phyloP scores from a whole-genome alignment of 2,329 filamentous ascomycete species.

The Fusarium sp. region DNA sequence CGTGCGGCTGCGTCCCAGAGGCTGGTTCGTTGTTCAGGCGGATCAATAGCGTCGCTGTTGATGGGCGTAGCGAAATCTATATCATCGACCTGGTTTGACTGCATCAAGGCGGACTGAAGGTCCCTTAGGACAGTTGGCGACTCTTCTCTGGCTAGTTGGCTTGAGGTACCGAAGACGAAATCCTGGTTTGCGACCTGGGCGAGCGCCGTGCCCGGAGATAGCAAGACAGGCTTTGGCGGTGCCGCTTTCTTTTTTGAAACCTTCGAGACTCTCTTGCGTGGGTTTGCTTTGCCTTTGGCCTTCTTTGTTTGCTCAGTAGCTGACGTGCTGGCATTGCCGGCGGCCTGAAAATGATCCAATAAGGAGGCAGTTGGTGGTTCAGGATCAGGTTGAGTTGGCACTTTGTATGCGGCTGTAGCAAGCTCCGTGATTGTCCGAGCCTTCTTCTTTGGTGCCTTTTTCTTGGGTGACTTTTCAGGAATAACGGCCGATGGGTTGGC shows the following conservation, averaged over 20 bases:
- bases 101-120: slow-evolving; percentile 70
- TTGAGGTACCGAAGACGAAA: slow-evolving; percentile 88
- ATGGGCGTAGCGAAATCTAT: slow-evolving; percentile 55
- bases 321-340: background rate
- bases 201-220: slow-evolving; percentile 77
- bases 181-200: slow-evolving; percentile 76
- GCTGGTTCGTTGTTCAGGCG: slow-evolving; percentile 50
- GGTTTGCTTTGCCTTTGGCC: slow-evolving; percentile 49
- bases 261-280: slow-evolving; percentile 48
- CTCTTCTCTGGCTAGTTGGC: slow-evolving; percentile 80
- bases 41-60: slow-evolving; percentile 54
- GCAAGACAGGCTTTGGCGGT: slow-evolving; percentile 63
- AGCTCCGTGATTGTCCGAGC: slow-evolving; percentile 81
- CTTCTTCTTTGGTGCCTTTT: slow-evolving; percentile 74
- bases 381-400: slow-evolving; percentile 48
- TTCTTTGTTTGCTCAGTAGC: slow-evolving; percentile 32
- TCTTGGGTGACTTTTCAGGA: slow-evolving; percentile 54
- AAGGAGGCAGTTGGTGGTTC: slow-evolving; percentile 53
- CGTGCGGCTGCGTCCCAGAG: slow-evolving; percentile 81
- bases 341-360: slow-evolving; percentile 55
- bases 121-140: slow-evolving; percentile 75
- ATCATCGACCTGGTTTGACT: slow-evolving; percentile 62
- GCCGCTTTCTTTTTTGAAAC: slow-evolving; percentile 55
- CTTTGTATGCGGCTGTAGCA: slow-evolving; percentile 76
- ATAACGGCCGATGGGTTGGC: slow-evolving; percentile 33